Conservation (phyloP, 108 stramenopile genomes). For the Seminavis robusta region DNA sequence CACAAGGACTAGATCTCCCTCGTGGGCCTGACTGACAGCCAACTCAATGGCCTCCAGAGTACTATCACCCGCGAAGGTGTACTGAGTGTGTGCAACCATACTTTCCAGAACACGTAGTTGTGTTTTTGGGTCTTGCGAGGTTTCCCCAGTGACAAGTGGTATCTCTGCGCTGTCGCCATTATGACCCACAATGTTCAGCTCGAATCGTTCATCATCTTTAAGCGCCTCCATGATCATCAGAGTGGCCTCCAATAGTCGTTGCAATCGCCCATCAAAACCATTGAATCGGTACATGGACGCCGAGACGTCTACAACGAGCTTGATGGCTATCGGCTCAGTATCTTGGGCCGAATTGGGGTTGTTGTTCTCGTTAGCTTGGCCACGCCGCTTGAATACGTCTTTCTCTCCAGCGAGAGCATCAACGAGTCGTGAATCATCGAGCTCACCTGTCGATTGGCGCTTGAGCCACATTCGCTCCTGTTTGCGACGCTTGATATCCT, state of each 20-base stretch:
- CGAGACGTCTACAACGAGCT: slow-evolving; percentile 72
- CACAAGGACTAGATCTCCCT: slow-evolving; percentile 57
- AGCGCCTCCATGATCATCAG: slow-evolving; percentile 87
- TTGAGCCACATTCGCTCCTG: slow-evolving; percentile 79
- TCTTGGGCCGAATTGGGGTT: background rate
- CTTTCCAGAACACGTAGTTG: slow-evolving; percentile 63
- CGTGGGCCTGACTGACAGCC: slow-evolving; percentile 45
- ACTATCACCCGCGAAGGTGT: slow-evolving; percentile 72
- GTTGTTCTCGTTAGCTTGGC: slow-evolving; percentile 40
- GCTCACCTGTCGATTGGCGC: slow-evolving; percentile 74
- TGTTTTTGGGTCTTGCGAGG: slow-evolving; percentile 39
- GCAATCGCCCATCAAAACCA: slow-evolving; percentile 74
- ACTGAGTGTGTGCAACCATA: slow-evolving; percentile 92
- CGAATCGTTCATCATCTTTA: slow-evolving; percentile 47
- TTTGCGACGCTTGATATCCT: slow-evolving; percentile 39
- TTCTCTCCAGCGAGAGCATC: slow-evolving; percentile 82
- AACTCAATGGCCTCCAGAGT: slow-evolving; percentile 80
- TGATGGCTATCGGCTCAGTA: slow-evolving; percentile 40
- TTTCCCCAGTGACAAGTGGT: slow-evolving; percentile 53
- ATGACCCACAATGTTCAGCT: slow-evolving; percentile 73
- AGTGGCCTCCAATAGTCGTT: slow-evolving; percentile 74
- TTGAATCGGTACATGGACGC: slow-evolving; percentile 94
- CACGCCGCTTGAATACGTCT: slow-evolving; percentile 82
- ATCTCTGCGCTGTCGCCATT: slow-evolving; percentile 60
- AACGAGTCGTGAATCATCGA: slow-evolving; percentile 84